These are phyloP conservation scores for Xanthoconium stramineum DNA, from an alignment of 768 basidiomycete species.

Conservation along the genomic window DNA sequence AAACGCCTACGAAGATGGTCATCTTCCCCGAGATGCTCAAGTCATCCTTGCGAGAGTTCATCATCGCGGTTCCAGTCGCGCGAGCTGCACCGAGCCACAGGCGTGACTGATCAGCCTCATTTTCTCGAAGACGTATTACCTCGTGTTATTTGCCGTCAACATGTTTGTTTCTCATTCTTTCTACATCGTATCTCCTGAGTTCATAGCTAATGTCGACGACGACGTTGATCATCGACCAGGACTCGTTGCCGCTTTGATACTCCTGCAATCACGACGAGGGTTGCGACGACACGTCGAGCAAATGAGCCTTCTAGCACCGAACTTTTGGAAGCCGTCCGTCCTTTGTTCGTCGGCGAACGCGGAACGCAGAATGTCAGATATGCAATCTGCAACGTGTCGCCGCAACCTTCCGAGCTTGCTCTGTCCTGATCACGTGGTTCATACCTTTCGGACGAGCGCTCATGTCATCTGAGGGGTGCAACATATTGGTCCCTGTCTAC, in stretches of 20 bases:
- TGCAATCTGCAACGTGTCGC: slow-evolving; percentile 19
- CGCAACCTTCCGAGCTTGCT: slow-evolving; percentile 25
- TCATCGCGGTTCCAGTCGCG: not conserved
- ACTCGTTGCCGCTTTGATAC: not conserved
- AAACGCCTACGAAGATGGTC: not conserved
- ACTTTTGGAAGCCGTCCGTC: not conserved
- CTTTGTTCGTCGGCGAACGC: slow-evolving; percentile 1
- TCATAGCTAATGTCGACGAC: not conserved
- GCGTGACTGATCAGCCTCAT: not conserved
- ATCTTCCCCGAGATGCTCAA: not conserved
- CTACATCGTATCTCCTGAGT: not conserved
- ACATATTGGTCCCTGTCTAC: slow-evolving; percentile 15
- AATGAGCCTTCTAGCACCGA: not conserved
- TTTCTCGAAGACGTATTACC: not conserved
- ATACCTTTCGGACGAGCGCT: not conserved
- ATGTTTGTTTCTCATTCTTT: not conserved
- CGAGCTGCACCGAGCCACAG: not conserved
- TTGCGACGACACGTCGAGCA: not conserved
- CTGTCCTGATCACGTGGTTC: slow-evolving; percentile 23
- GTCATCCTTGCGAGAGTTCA: not conserved
- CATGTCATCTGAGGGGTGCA: not conserved
- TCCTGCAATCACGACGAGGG: not conserved
- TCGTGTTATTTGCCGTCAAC: slow-evolving; percentile 10
- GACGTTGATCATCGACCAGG: not conserved
- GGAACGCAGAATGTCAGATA: slow-evolving; percentile 5